Conservation (phyloP, 1,139 yeast genomes). For the Saccharomyces hybrid region DNA sequence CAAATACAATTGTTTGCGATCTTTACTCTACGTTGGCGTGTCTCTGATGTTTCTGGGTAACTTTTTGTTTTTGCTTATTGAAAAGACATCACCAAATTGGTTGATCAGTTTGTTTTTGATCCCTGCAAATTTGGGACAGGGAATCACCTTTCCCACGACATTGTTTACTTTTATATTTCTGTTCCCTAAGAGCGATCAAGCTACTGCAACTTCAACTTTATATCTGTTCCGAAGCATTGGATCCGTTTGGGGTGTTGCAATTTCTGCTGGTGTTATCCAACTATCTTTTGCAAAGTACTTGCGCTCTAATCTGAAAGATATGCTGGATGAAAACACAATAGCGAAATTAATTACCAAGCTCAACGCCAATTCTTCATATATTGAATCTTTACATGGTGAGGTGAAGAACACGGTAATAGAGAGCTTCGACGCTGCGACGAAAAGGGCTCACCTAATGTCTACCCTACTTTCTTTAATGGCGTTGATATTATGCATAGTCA, state of each 20-base stretch:
- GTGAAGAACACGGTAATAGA: conserved; percentile 9
- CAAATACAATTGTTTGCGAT: conserved; percentile 21
- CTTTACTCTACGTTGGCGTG: conserved; percentile 32
- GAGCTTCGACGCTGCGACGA: conserved; percentile 11
- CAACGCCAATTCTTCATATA: conserved; percentile 10
- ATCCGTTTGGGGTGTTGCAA: conserved; percentile 39
- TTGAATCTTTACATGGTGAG: conserved; percentile 8
- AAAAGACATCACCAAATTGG: conserved; percentile 25
- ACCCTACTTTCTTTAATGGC: conserved; percentile 7
- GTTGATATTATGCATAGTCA: conserved; percentile 1
- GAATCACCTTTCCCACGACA: conserved; percentile 37
- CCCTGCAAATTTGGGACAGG: conserved; percentile 39
- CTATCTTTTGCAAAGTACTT: conserved; percentile 6
- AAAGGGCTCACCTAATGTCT: conserved; percentile 10
- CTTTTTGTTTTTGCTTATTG: conserved; percentile 29
- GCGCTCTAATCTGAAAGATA: conserved; percentile 2
- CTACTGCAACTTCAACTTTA: conserved; percentile 37
- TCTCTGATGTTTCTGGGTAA: conserved; percentile 35
- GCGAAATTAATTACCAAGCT: not conserved
- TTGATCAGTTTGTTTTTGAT: conserved; percentile 28
- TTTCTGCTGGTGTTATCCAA: conserved; percentile 33
- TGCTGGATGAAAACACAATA: not conserved
- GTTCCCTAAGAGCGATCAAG: conserved; percentile 32
- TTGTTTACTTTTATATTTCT: conserved; percentile 37
- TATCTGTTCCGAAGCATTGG: conserved; percentile 38